These are phyloP conservation scores for Suillus variegatus DNA, from an alignment of 768 basidiomycete genomes.

Conservation along the genomic window DNA sequence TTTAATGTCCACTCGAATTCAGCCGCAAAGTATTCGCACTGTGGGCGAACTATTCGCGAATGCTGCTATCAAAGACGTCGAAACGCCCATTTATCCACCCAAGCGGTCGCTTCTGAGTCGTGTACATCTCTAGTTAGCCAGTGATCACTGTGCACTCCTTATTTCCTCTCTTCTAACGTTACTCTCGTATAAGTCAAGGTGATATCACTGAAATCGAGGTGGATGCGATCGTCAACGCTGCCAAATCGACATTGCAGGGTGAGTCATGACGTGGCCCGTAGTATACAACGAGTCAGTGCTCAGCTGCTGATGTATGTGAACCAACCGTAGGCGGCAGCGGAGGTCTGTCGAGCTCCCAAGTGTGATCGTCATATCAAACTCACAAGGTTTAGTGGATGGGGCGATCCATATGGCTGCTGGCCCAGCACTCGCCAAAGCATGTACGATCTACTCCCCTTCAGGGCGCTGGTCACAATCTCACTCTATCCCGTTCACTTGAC, in stretches of 20 bases:
- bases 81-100: conserved; percentile 38
- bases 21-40: conserved; percentile 54
- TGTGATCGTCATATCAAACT: conserved; percentile 1
- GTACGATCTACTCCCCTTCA: not conserved
- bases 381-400: conserved; percentile 61
- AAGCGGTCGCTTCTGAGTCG: conserved; percentile 47
- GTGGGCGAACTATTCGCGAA: conserved; percentile 54
- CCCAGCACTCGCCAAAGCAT: conserved; percentile 44
- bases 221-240: conserved; percentile 83
- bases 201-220: conserved; percentile 74
- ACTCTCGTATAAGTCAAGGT: conserved; percentile 54
- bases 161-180: not conserved
- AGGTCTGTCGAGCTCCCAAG: conserved; percentile 42
- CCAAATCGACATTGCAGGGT: conserved; percentile 75
- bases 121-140: conserved; percentile 68
- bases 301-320: not conserved
- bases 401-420: conserved; percentile 83
- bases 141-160: not conserved
- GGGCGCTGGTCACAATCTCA: not conserved
- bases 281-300: conserved; percentile 9
- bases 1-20: conserved; percentile 18
- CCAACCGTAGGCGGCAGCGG: conserved; percentile 66
- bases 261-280: conserved; percentile 4
- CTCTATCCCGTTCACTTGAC: not conserved
- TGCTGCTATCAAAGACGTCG: conserved; percentile 37